Percentiles rank a stretch among this genome's conserved stretches.
phyloP scores from a whole-genome alignment of 2,329 filamentous ascomycete genomes.

The Aspergillus sp. region DNA sequence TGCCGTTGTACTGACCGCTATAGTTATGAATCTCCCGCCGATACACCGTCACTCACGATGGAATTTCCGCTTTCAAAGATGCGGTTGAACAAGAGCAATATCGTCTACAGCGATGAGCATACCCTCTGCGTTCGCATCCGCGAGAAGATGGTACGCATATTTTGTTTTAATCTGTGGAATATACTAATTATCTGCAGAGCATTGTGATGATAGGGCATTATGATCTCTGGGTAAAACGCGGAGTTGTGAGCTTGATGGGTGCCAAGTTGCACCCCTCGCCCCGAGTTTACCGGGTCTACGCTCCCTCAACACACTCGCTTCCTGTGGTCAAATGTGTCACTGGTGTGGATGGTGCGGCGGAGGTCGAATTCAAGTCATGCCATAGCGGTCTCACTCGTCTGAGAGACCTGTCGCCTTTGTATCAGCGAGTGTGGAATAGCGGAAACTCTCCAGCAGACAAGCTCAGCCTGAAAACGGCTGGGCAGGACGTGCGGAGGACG shows the following conservation, averaged over 20 bases:
- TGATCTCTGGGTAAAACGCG: conserved; percentile 56
- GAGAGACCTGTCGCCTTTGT: conserved; percentile 51
- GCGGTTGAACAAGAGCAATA: conserved; percentile 35
- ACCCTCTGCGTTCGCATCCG: conserved; percentile 41
- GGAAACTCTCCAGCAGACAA: conserved; percentile 33
- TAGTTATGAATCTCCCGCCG: conserved; percentile 33
- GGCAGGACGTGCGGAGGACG: conserved; percentile 31
- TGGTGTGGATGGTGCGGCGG: conserved; percentile 43
- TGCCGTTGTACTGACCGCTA: conserved; percentile 15
- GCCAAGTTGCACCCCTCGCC: conserved; percentile 54
- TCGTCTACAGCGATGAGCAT: conserved; percentile 39
- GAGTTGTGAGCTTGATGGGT: conserved; percentile 58
- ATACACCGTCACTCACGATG: conserved; percentile 30
- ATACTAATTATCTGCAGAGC: conserved; percentile 34
- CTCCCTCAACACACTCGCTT: conserved; percentile 58
- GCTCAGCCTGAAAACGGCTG: conserved; percentile 25
- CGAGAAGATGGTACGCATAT: conserved; percentile 36
- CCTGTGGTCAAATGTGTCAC: conserved; percentile 51
- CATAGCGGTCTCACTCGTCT: conserved; percentile 46
- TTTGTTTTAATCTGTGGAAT: not conserved
- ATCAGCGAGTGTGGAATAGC: conserved; percentile 54
- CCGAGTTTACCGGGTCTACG: conserved; percentile 50
- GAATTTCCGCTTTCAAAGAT: conserved; percentile 43
- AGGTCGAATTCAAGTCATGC: conserved; percentile 51
- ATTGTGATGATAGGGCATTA: conserved; percentile 53